Conservation (phyloP, 768 basidiomycete species). For the Collybia sp. region DNA sequence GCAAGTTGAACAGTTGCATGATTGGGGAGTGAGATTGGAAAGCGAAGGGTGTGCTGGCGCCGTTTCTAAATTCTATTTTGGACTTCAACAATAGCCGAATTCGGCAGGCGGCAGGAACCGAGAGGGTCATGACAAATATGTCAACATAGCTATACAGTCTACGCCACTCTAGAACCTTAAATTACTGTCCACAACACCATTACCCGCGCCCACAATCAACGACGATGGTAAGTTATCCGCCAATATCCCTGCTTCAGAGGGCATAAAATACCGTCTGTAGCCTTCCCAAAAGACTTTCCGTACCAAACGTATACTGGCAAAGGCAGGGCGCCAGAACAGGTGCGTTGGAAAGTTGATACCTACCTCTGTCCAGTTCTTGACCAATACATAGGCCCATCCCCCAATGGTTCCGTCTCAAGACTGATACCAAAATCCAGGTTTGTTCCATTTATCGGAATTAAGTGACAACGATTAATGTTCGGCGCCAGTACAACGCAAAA, state of each 20-base stretch:
- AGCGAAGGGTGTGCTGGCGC: too few relatives aligned
- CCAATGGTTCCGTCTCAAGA: slow-evolving; percentile 98
- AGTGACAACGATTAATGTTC: slow-evolving; percentile 3
- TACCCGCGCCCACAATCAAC: slow-evolving; percentile 32
- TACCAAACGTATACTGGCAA: slow-evolving; percentile 96
- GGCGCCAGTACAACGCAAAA: slow-evolving; percentile 82
- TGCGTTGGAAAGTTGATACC: slow-evolving; percentile 27
- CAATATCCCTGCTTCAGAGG: background rate
- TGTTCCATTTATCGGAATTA: slow-evolving; percentile 12
- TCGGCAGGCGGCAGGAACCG: background rate
- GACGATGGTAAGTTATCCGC: slow-evolving; percentile 41
- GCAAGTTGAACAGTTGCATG: slow-evolving; percentile 50
- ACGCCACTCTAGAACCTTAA: slow-evolving; percentile 26
- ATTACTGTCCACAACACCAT: slow-evolving; percentile 19
- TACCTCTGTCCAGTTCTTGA: too few relatives aligned
- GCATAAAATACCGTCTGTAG: slow-evolving; percentile 37
- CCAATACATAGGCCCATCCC: slow-evolving; percentile 75
- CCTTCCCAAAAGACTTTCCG: slow-evolving; percentile 99
- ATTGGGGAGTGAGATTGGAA: slow-evolving; percentile 8
- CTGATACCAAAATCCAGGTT: slow-evolving; percentile 92
- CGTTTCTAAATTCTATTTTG: too few relatives aligned
- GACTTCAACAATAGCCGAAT: background rate
- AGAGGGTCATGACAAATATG: slow-evolving; percentile 3
- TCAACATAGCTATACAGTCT: slow-evolving; percentile 28
- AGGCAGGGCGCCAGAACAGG: slow-evolving; percentile 95